Base-by-base conservation (phyloP, 345 rosid species). In the Acer saccharum region DNA sequence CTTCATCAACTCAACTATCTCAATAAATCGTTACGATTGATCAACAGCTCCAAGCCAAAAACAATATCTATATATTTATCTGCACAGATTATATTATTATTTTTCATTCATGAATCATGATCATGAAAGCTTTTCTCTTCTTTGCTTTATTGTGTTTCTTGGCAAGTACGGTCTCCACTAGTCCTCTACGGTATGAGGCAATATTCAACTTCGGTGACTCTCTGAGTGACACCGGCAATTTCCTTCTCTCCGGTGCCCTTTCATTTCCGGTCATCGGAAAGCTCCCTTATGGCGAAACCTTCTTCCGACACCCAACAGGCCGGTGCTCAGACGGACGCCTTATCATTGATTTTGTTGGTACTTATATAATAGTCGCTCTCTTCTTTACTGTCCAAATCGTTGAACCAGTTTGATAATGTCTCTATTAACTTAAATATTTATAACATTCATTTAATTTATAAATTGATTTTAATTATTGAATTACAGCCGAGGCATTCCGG, bases 181-280 rank as follows among this genome's bases (percentile, higher is more conserved):
- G 46, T 10, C 79, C 79, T 12, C 76, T n/a, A 18, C 81, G 78
- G 23, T 93, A 87, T 67, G 86, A 91, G n/a, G 81, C 93, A 1
- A 88, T 93, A 20, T 93, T 87, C 80, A 91, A 91, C 79, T 91
- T 93, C 3, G 98, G 98, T 0, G 96, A 93, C 83, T 93, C 98
- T 35, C 79, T 91, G 39, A 93, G 96, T 63, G 98, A 91, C 80
- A 89, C 93, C 0, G 98, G 96, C 17, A 91, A 93, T 78, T 86
- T 83, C 67, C 88, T 93, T 7, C 80, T 72, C 21, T 87, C 96
- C 32, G 88, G 90, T 21, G 90, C 87, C 44, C 69, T 78, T 0
- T 72, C 81, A 16, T 84, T 83, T 76, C 96, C 92, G 0, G 80
- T 78, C 58, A 83, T 91, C n/a, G 89, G 83, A 11, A 84, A 77